These are phyloP conservation scores for Microstroma glucosiphilum DNA, from an alignment of 1,284 basidiomycete genomes.

Conservation along the genomic window DNA sequence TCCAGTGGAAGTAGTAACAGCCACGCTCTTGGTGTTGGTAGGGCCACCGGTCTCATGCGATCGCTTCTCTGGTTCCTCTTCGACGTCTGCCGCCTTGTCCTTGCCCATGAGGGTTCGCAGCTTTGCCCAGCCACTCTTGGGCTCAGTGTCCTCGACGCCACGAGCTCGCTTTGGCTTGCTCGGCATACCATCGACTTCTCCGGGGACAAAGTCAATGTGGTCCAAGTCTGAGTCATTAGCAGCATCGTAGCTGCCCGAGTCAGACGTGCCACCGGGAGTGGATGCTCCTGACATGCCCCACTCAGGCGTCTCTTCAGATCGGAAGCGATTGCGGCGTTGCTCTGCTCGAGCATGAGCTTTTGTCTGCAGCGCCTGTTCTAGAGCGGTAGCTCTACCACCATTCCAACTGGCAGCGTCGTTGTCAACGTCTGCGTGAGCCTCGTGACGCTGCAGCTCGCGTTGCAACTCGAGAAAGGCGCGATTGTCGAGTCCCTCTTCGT, in stretches of 20 bases:
- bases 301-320: conserved; percentile 13
- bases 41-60: conserved; percentile 35
- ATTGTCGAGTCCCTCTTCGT: conserved; percentile 40
- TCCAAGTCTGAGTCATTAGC: conserved; percentile 41
- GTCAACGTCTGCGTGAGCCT: conserved; percentile 23
- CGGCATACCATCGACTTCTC: conserved; percentile 49
- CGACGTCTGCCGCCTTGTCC: conserved; percentile 14
- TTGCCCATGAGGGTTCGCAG: conserved; percentile 32
- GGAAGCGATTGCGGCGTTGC: background rate
- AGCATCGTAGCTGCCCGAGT: conserved; percentile 43
- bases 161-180: conserved; percentile 9
- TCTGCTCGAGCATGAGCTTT: background rate
- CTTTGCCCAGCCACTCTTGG: conserved; percentile 37
- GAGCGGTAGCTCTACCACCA: background rate
- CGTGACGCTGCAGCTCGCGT: conserved; percentile 36
- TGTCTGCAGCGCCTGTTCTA: background rate
- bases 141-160: conserved; percentile 20
- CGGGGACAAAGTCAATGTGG: conserved; percentile 45
- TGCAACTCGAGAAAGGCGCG: conserved; percentile 40
- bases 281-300: conserved; percentile 23
- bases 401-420: conserved; percentile 19
- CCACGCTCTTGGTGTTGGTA: conserved; percentile 47
- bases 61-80: conserved; percentile 24
- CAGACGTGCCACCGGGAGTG: conserved; percentile 30
- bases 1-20: conserved; percentile 46